phyloP scores from a whole-genome alignment of 768 basidiomycete genomes.

The Auriscalpium orientale region DNA sequence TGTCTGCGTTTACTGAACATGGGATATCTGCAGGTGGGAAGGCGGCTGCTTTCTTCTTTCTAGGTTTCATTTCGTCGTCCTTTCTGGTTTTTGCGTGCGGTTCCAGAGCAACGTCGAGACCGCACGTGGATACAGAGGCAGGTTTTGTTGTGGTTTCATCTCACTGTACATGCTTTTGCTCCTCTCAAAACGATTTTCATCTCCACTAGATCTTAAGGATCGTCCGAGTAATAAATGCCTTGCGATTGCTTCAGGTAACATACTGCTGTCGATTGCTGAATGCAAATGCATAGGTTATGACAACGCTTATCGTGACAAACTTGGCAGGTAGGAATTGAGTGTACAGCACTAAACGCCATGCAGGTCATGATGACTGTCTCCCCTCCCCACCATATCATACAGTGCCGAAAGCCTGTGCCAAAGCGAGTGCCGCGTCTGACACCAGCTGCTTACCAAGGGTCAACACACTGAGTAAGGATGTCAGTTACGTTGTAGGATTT shows the following conservation, averaged over 20 bases:
- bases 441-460: slow-evolving; percentile 31
- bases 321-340: neutral
- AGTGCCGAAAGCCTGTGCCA: slow-evolving; percentile 27
- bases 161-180: neutral
- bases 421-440: slow-evolving; percentile 27
- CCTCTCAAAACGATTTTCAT: neutral
- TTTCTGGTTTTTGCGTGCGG: neutral
- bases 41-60: neutral
- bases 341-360: neutral
- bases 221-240: neutral
- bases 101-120: neutral
- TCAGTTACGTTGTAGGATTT: neutral
- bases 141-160: neutral
- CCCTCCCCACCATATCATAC: neutral
- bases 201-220: neutral
- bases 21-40: slow-evolving; percentile 22
- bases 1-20: slow-evolving; percentile 15
- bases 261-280: neutral
- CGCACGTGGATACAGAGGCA: neutral
- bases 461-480: slow-evolving; percentile 26
- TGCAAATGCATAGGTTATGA: neutral
- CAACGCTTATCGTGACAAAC: neutral
- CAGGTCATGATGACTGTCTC: neutral
- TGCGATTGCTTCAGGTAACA: slow-evolving; percentile 15
- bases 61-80: neutral